A percentile compares a stretch with the other conserved stretches of the same genome.
These are phyloP conservation scores for Silene uniflora DNA, from an alignment of 148 eudicot genomes.

Conservation along the genomic window DNA sequence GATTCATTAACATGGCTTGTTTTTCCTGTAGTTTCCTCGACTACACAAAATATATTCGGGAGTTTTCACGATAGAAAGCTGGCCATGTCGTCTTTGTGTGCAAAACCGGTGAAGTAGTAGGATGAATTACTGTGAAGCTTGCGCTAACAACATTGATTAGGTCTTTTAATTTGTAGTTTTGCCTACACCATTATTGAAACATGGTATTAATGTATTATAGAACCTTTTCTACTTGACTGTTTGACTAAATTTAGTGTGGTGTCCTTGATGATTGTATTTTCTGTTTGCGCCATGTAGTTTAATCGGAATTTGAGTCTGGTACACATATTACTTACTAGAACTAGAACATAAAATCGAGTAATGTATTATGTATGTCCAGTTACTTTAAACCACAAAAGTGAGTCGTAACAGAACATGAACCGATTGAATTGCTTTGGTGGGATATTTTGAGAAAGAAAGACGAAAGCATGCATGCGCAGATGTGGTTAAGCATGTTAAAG, in stretches of 20 bases:
- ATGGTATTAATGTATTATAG: constrained; percentile 16
- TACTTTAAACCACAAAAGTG: too few relatives aligned
- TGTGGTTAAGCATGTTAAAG: background rate
- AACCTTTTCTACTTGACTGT: background rate
- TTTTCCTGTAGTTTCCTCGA: background rate
- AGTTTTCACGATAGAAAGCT: too few relatives aligned
- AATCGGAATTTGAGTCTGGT: background rate
- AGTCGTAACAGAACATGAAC: too few relatives aligned
- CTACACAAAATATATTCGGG: background rate
- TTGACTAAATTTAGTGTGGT: constrained; percentile 19
- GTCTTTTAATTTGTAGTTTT: background rate
- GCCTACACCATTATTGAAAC: constrained; percentile 8
- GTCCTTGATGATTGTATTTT: background rate
- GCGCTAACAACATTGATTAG: constrained; percentile 14
- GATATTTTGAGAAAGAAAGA: background rate
- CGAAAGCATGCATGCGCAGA: constrained; percentile 7
- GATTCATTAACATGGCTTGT: background rate
- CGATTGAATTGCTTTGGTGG: too few relatives aligned
- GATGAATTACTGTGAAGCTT: background rate
- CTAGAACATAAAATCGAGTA: too few relatives aligned
- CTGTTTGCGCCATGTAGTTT: background rate
- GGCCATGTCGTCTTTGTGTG: too few relatives aligned
- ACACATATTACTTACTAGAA: too few relatives aligned
- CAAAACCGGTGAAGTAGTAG: background rate
- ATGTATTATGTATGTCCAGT: too few relatives aligned